phyloP scores from a whole-genome alignment of 176 grass and related monocot genomes.

The Panicum miliaceum region DNA sequence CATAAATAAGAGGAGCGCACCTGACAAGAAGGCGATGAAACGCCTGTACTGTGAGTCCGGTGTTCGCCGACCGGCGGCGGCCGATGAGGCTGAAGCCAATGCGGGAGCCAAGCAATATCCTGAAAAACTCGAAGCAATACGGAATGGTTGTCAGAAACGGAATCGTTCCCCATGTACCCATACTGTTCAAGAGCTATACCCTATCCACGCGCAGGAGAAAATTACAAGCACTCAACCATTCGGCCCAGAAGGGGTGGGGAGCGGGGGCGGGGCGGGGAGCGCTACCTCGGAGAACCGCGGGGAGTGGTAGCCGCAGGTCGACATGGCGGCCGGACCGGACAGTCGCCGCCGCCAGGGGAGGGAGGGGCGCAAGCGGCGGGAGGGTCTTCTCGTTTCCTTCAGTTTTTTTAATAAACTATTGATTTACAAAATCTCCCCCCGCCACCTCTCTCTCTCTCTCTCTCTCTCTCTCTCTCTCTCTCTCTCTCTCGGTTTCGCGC shows the following conservation, averaged over 20 bases:
- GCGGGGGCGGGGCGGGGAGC: too few species aligned
- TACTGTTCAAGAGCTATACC: neutral
- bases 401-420: neutral
- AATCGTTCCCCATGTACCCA: neutral
- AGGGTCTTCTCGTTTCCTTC: neutral
- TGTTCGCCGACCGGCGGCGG: slow-evolving; percentile 21
- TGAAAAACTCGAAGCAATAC: slow-evolving; percentile 40
- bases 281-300: slow-evolving; percentile 88
- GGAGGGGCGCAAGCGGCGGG: neutral
- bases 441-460: neutral
- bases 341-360: slow-evolving; percentile 40
- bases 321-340: slow-evolving; percentile 48
- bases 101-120: slow-evolving; percentile 78
- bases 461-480: too few species aligned
- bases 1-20: slow-evolving; percentile 35
- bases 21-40: slow-evolving; percentile 49
- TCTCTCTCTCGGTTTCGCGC: slow-evolving; percentile 44
- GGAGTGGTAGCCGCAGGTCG: slow-evolving; percentile 63
- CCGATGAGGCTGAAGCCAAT: slow-evolving; percentile 76
- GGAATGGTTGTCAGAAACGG: neutral
- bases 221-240: neutral
- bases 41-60: slow-evolving; percentile 23
- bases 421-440: neutral
- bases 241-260: neutral
- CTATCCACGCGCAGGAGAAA: neutral